These are phyloP conservation scores for Plasmodium adleri DNA, from an alignment of 169 alveolate species.

Conservation along the genomic window DNA sequence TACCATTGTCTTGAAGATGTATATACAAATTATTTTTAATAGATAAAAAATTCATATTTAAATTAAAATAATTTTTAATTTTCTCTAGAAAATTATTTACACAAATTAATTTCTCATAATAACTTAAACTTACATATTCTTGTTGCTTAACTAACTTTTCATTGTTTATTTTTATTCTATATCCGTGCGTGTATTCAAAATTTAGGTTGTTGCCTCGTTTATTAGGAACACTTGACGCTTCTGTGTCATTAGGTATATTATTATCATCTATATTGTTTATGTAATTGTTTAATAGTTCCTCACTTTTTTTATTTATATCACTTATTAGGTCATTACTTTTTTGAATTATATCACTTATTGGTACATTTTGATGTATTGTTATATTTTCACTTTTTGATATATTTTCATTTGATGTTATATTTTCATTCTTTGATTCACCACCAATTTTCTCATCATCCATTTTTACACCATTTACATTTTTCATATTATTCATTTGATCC, in stretches of 20 bases:
- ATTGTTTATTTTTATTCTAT: not conserved
- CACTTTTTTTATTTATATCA: slow-evolving; percentile 42
- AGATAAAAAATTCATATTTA: slow-evolving; percentile 55
- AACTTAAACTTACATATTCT: slow-evolving; percentile 53
- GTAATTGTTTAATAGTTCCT: slow-evolving; percentile 33
- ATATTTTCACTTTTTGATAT: not conserved
- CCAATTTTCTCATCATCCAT: not conserved
- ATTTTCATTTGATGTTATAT: not conserved
- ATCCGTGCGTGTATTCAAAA: not conserved
- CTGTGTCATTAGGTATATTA: not conserved
- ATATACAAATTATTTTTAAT: slow-evolving; percentile 73
- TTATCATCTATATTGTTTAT: not conserved
- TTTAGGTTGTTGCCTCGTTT: not conserved
- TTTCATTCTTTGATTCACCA: not conserved
- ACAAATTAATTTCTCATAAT: slow-evolving; percentile 45
- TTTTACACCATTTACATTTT: not conserved
- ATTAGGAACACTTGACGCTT: not conserved
- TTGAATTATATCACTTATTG: slow-evolving; percentile 14
- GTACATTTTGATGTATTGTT: not conserved
- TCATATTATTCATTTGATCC: not conserved
- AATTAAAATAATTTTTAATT: slow-evolving; percentile 65
- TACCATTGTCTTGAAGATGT: slow-evolving; percentile 62
- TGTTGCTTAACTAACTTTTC: slow-evolving; percentile 62
- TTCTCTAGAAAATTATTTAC: slow-evolving; percentile 39
- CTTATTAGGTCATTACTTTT: slow-evolving; percentile 17